Conservation (phyloP, 2,329 filamentous ascomycete species). For the Aspergillus sp. region DNA sequence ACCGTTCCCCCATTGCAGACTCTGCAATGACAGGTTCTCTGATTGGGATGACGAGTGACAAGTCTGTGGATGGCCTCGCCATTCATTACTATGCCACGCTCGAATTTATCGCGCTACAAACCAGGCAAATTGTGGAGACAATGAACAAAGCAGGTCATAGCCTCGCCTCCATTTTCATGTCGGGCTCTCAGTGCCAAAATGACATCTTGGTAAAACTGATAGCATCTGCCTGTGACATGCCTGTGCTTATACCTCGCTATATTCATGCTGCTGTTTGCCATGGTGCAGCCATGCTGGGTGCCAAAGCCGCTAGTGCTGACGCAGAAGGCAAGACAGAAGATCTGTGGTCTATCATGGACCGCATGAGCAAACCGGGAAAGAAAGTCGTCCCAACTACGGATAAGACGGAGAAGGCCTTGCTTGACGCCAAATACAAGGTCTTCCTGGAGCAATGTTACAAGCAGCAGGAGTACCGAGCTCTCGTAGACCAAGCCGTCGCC, state of each 20-base stretch:
- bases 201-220: slow-evolving; percentile 87
- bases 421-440: slow-evolving; percentile 90
- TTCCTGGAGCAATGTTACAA: slow-evolving; percentile 89
- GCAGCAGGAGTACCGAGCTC: slow-evolving; percentile 78
- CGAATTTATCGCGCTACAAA: slow-evolving; percentile 98
- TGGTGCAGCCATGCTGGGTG: slow-evolving; percentile 97
- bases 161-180: slow-evolving; percentile 97
- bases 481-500: slow-evolving; percentile 66
- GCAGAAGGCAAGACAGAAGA: slow-evolving; percentile 76
- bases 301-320: slow-evolving; percentile 88
- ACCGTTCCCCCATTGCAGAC: slow-evolving; percentile 90
- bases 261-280: slow-evolving; percentile 95
- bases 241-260: slow-evolving; percentile 89
- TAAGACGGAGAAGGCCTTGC: slow-evolving; percentile 71
- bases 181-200: slow-evolving; percentile 96
- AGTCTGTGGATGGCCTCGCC: slow-evolving; percentile 81
- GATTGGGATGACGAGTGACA: slow-evolving; percentile 84
- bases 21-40: slow-evolving; percentile 88
- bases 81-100: slow-evolving; percentile 93
- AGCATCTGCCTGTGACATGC: slow-evolving; percentile 86
- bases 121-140: slow-evolving; percentile 86
- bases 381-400: slow-evolving; percentile 75
- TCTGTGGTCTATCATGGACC: slow-evolving; percentile 95
- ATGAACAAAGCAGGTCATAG: slow-evolving; percentile 91
- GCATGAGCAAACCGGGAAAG: slow-evolving; percentile 91